A percentile compares a stretch with the other conserved stretches of the same genome.
phyloP scores from a whole-genome alignment of 805 yeast species.

The Nakazawaea populi region DNA sequence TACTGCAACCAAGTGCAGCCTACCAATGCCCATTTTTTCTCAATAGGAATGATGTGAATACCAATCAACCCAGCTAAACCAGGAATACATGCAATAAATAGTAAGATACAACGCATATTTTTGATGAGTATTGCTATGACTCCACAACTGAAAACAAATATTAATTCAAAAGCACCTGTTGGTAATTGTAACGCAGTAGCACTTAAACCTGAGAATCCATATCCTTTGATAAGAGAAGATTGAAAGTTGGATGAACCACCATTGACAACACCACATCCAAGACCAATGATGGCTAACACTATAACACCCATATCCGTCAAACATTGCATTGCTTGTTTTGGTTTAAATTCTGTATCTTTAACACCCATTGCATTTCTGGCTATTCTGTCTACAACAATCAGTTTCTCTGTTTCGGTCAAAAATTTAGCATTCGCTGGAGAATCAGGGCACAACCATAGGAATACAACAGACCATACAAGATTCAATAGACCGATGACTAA shows the following conservation, averaged over 20 bases:
- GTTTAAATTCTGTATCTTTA: slow-evolving; percentile 19
- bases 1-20: slow-evolving; percentile 27
- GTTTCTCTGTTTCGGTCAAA: slow-evolving; percentile 33
- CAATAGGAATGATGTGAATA: slow-evolving; percentile 15
- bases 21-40: slow-evolving; percentile 22
- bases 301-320: slow-evolving; percentile 18
- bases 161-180: slow-evolving; percentile 29
- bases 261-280: slow-evolving; percentile 24
- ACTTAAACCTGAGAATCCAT: slow-evolving; percentile 23
- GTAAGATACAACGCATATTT: slow-evolving; percentile 14
- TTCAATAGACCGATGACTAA: slow-evolving; percentile 51
- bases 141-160: slow-evolving; percentile 16
- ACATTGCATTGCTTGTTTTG: slow-evolving; percentile 20
- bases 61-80: slow-evolving; percentile 20
- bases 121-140: slow-evolving; percentile 13
- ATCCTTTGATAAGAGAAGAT: slow-evolving; percentile 11
- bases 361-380: slow-evolving; percentile 22
- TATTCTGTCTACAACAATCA: slow-evolving; percentile 41
- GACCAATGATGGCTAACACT: slow-evolving; percentile 19
- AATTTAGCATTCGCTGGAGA: slow-evolving; percentile 35
- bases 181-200: slow-evolving; percentile 46
- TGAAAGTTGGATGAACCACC: slow-evolving; percentile 15
- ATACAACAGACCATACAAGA: slow-evolving; percentile 38
- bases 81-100: slow-evolving; percentile 14
- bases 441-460: slow-evolving; percentile 42